A percentile compares a stretch with the other conserved stretches of the same genome.
Conservation (phyloP, 1,139 yeast species). For the Kluyveromyces marxianus region DNA sequence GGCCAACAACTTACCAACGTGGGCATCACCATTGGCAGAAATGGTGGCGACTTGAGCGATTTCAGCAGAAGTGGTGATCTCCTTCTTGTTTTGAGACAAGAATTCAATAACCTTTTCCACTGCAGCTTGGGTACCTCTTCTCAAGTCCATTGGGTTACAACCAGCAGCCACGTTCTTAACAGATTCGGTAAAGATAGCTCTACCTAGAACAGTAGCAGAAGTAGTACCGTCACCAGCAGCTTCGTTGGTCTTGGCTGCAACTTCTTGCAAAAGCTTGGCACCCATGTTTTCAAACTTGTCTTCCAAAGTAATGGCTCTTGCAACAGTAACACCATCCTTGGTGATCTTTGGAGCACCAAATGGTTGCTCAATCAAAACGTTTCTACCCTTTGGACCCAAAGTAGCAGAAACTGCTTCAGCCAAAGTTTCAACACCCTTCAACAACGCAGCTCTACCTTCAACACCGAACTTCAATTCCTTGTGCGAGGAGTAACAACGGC, state of each 20-base stretch:
- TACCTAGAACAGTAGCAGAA: conserved; percentile 93
- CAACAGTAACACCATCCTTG: conserved; percentile 99
- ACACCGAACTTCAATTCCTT: conserved; percentile 97
- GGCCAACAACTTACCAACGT: conserved; percentile 90
- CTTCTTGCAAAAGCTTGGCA: conserved; percentile 93
- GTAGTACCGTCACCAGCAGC: conserved; percentile 99
- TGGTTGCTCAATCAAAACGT: conserved; percentile 93
- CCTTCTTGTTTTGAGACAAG: conserved; percentile 87
- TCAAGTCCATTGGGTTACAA: conserved; percentile 98
- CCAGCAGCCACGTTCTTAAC: conserved; percentile 99
- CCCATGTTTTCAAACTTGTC: conserved; percentile 94
- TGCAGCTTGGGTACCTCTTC: conserved; percentile 98
- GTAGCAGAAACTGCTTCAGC: conserved; percentile 98
- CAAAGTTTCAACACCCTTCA: conserved; percentile 91
- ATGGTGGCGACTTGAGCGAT: conserved; percentile 99
- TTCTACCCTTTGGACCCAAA: conserved; percentile 97
- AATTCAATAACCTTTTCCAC: conserved; percentile 92
- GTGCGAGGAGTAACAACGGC: conserved; percentile 52
- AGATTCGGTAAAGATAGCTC: conserved; percentile 94
- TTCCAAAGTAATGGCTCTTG: conserved; percentile 74
- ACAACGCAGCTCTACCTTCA: conserved; percentile 94
- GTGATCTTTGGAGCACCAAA: conserved; percentile 98
- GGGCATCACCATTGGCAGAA: conserved; percentile 94
- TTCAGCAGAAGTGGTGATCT: conserved; percentile 93
- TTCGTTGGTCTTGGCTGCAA: conserved; percentile 96